These are phyloP conservation scores for Aegilops tauschii DNA, from an alignment of 176 grass and related monocot genomes.

Conservation along the genomic window DNA sequence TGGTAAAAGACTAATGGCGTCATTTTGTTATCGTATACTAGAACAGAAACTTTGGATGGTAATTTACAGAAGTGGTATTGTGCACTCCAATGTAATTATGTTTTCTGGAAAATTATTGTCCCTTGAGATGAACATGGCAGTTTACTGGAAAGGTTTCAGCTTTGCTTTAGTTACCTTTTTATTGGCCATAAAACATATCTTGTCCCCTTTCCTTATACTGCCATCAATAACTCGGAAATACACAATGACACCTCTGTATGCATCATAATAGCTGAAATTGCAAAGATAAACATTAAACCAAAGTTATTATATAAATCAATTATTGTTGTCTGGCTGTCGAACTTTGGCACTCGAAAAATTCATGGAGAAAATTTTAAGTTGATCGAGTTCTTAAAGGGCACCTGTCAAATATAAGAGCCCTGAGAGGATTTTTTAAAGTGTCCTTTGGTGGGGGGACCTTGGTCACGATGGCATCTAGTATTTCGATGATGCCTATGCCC, in stretches of 20 bases:
- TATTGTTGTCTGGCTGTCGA: background rate
- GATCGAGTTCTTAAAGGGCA: conserved; percentile 25
- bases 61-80: conserved; percentile 4
- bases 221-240: conserved; percentile 94
- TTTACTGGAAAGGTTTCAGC: conserved; percentile 6
- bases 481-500: conserved; percentile 91
- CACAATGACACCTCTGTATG: conserved; percentile 96
- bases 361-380: conserved; percentile 7
- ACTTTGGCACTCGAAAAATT: background rate
- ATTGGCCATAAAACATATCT: conserved; percentile 87
- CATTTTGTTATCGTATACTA: background rate
- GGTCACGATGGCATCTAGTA: conserved; percentile 83
- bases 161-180: conserved; percentile 58
- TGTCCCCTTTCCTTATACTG: conserved; percentile 87
- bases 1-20: conserved; percentile 1
- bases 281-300: conserved; percentile 17
- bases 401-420: conserved; percentile 99
- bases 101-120: background rate
- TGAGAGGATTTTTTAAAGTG: conserved; percentile 65
- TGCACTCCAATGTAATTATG: background rate
- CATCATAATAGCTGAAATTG: conserved; percentile 88
- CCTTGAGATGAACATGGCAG: background rate
- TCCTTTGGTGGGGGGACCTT: conserved; percentile 86
- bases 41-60: background rate
- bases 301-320: conserved; percentile 10